These are phyloP conservation scores for Aspergillus versicolor DNA, from an alignment of 2,329 filamentous ascomycete genomes.

Conservation along the genomic window DNA sequence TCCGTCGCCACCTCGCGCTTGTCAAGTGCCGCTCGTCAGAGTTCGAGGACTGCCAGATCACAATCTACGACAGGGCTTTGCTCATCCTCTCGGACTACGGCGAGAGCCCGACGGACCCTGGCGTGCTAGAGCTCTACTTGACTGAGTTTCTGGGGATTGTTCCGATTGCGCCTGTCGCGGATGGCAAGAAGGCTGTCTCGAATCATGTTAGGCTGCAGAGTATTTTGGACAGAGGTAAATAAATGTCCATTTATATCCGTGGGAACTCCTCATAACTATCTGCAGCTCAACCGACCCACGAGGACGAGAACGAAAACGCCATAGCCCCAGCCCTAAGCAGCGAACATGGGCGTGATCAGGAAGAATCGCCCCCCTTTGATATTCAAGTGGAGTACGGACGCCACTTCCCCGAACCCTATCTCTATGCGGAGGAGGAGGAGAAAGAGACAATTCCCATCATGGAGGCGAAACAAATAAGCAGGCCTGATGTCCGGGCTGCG, in stretches of 20 bases:
- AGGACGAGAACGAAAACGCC: not conserved
- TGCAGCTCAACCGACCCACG: not conserved
- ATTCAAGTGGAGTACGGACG: not conserved
- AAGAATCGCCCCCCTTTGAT: not conserved
- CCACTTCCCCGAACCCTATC: not conserved
- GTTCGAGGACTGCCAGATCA: slow-evolving; percentile 38
- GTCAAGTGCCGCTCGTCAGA: slow-evolving; percentile 36
- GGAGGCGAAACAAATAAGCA: not conserved
- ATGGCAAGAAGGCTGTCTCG: slow-evolving; percentile 25
- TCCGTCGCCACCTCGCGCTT: slow-evolving; percentile 36
- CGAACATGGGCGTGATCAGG: not conserved
- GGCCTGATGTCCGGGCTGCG: slow-evolving; percentile 7
- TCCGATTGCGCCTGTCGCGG: slow-evolving; percentile 13
- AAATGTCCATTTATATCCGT: not conserved
- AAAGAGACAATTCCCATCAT: not conserved
- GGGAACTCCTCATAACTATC: not conserved
- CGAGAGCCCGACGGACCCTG: slow-evolving; percentile 27
- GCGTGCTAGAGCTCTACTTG: slow-evolving; percentile 39
- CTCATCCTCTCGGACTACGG: slow-evolving; percentile 35
- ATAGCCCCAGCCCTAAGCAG: not conserved
- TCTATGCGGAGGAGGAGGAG: not conserved
- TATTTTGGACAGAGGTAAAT: slow-evolving; percentile 24
- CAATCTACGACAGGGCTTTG: slow-evolving; percentile 42
- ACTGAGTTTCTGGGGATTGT: slow-evolving; percentile 39
- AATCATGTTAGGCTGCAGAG: slow-evolving; percentile 28